These are phyloP conservation scores for Aspergillus sojae DNA, from an alignment of 2,329 filamentous ascomycete genomes.

Conservation along the genomic window DNA sequence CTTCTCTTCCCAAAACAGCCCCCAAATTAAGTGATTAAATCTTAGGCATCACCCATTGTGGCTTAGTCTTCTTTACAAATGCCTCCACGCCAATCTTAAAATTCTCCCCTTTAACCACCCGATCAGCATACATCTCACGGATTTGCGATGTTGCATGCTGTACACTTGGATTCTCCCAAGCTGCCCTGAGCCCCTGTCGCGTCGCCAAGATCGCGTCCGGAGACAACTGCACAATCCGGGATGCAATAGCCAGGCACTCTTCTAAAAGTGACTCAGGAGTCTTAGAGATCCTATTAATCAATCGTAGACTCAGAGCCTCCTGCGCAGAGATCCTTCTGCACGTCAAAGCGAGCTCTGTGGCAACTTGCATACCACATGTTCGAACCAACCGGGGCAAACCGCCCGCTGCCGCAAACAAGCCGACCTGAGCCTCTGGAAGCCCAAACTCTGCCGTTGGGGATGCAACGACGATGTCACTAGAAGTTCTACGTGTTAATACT, in stretches of 20 bases:
- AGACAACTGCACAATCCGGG: not conserved
- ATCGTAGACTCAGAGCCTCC: not conserved
- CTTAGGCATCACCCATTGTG: not conserved
- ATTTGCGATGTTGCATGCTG: not conserved
- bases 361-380: not conserved
- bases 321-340: not conserved
- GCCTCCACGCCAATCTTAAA: not conserved
- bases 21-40: too few species aligned
- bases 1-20: too few species aligned
- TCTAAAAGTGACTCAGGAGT: not conserved
- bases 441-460: not conserved
- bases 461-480: not conserved
- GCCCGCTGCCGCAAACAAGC: not conserved
- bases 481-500: fast-evolving
- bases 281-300: not conserved
- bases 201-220: not conserved
- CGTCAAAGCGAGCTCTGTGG: not conserved
- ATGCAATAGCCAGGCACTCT: not conserved
- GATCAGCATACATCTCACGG: not conserved
- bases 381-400: not conserved
- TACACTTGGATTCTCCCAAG: not conserved
- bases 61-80: not conserved
- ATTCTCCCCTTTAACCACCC: not conserved
- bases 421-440: not conserved
- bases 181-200: not conserved